A percentile compares a stretch with the other conserved stretches of the same genome.
phyloP scores from a whole-genome alignment of 2,329 filamentous ascomycete genomes.

The Cyphellophora europaea region DNA sequence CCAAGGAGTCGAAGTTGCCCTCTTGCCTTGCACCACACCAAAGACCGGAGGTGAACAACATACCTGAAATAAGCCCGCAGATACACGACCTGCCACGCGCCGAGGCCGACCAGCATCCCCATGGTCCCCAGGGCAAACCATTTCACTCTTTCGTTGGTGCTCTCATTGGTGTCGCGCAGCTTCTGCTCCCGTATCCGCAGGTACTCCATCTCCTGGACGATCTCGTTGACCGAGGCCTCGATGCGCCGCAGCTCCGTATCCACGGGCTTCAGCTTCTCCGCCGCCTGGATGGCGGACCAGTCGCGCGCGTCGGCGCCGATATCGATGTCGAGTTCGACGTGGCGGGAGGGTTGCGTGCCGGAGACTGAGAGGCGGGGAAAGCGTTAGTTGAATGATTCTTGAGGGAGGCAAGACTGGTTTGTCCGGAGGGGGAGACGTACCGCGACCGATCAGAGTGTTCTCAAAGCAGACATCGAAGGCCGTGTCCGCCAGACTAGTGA shows the following conservation, averaged over 20 bases:
- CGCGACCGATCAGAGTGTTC: conserved; percentile 59
- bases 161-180: conserved; percentile 97
- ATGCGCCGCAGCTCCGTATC: conserved; percentile 90
- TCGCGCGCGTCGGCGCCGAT: conserved; percentile 96
- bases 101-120: conserved; percentile 77
- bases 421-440: conserved; percentile 43
- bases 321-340: conserved; percentile 87
- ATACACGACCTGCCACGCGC: conserved; percentile 97
- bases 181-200: conserved; percentile 83
- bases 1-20: too few species aligned
- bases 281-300: conserved; percentile 92
- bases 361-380: conserved; percentile 19
- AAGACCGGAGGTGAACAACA: conserved; percentile 17
- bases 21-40: too few species aligned
- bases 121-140: conserved; percentile 96
- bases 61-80: conserved; percentile 92
- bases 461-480: conserved; percentile 97
- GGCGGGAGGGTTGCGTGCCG: conserved; percentile 46
- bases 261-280: conserved; percentile 94
- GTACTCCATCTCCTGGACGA: conserved; percentile 95
- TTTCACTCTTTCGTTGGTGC: conserved; percentile 96
- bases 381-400: conserved; percentile 4
- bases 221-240: conserved; percentile 80
- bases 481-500: conserved; percentile 84
- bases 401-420: not conserved